Percentiles rank a stretch among this genome's conserved stretches.
phyloP scores from a whole-genome alignment of 805 yeast genomes.

The Cyberlindnera euphorbiiphila region DNA sequence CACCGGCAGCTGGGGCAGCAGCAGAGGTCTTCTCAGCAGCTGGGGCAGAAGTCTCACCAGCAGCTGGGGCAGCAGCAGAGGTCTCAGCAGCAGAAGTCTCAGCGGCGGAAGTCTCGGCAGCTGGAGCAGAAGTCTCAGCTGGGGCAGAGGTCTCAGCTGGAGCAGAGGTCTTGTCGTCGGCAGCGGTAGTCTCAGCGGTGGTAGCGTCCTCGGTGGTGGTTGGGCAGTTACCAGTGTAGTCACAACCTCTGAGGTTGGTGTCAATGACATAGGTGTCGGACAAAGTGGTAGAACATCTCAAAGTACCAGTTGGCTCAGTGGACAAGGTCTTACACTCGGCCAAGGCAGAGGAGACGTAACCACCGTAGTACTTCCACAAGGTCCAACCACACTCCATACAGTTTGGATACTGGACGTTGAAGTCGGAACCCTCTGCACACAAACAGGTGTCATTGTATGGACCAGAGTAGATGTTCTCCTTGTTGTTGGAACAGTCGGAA shows the following conservation, averaged over 20 bases:
- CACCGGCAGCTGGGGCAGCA: slow-evolving; percentile 1
- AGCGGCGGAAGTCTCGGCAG: slow-evolving; percentile 10
- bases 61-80: slow-evolving; percentile 24
- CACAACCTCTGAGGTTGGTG: slow-evolving; percentile 2
- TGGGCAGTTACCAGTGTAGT: slow-evolving; percentile 10
- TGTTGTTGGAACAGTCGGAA: slow-evolving; percentile 25
- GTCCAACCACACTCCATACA: slow-evolving; percentile 40
- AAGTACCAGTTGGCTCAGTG: slow-evolving; percentile 35
- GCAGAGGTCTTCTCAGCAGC: slow-evolving; percentile 23
- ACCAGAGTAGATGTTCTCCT: slow-evolving; percentile 14
- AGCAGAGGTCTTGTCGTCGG: slow-evolving; percentile 4
- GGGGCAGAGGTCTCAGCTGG: slow-evolving; percentile 12
- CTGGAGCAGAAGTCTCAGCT: slow-evolving; percentile 13
- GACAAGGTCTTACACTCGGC: slow-evolving; percentile 27
- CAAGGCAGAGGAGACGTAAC: slow-evolving; percentile 29
- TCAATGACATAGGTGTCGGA: slow-evolving; percentile 15
- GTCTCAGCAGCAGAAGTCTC: slow-evolving; percentile 17
- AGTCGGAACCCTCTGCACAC: slow-evolving; percentile 28
- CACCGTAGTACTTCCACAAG: slow-evolving; percentile 34
- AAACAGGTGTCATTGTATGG: slow-evolving; percentile 23
- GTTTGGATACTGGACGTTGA: slow-evolving; percentile 25
- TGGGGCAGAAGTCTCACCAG: slow-evolving; percentile 29
- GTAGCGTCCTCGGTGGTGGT: slow-evolving; percentile 19
- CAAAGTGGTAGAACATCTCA: slow-evolving; percentile 22
- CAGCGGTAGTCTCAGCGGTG: slow-evolving; percentile 3